A percentile compares a stretch with the other conserved stretches of the same genome.
These are phyloP conservation scores for Phialophora tarda DNA, from an alignment of 2,329 filamentous ascomycete genomes.

Conservation along the genomic window DNA sequence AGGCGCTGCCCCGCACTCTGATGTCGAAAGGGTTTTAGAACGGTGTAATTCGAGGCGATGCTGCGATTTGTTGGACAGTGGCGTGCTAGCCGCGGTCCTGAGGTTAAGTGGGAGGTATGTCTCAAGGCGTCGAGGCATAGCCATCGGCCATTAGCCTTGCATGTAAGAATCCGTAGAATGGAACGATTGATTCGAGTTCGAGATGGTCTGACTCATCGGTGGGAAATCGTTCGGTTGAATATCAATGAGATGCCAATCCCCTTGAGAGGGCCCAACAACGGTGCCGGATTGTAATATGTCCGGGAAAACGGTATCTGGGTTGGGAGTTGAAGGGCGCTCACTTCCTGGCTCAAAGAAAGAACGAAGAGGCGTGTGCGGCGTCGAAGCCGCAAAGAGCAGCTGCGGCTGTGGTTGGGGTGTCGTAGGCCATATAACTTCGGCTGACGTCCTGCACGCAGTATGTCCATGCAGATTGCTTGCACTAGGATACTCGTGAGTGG, in stretches of 20 bases:
- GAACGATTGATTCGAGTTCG: not conserved
- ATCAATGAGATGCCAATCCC: too few relatives aligned
- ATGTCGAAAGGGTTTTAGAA: not conserved
- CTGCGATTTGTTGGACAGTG: too few relatives aligned
- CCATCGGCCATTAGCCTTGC: not conserved
- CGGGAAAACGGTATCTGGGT: not conserved
- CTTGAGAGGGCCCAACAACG: not conserved
- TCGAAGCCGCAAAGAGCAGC: not conserved
- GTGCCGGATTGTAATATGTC: slow-evolving; percentile 4
- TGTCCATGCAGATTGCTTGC: not conserved
- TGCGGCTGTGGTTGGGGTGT: not conserved
- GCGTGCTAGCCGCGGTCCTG: not conserved
- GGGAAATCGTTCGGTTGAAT: not conserved
- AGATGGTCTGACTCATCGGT: not conserved
- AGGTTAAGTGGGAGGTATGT: not conserved
- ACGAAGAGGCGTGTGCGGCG: not conserved
- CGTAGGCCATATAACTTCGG: not conserved
- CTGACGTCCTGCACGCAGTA: not conserved
- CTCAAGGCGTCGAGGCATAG: not conserved
- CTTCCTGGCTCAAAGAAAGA: not conserved
- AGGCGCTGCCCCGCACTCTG: not conserved
- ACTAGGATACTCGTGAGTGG: not conserved
- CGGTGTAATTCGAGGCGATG: not conserved
- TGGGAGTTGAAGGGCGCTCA: not conserved
- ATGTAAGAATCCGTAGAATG: not conserved